Percentiles rank a stretch among this genome's conserved stretches.
These are phyloP conservation scores for Elongisporangium undulatum DNA, from an alignment of 352 stramenopile species.

Conservation along the genomic window DNA sequence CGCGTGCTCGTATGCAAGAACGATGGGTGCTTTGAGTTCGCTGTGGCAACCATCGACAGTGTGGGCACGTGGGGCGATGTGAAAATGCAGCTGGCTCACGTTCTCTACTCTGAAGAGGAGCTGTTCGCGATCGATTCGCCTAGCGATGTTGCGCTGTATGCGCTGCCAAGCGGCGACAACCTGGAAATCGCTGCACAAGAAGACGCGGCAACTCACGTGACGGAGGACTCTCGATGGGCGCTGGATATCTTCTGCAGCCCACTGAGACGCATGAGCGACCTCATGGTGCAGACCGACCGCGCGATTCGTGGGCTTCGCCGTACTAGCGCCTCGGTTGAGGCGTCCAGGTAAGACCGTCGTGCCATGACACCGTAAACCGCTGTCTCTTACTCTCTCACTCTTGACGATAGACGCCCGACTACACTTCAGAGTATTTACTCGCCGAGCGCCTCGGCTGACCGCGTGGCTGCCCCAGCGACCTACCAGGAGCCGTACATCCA, in stretches of 20 bases:
- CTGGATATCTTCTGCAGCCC: conserved; percentile 69
- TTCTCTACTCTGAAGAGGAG: conserved; percentile 68
- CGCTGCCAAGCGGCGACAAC: conserved; percentile 41
- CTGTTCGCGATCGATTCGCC: conserved; percentile 56
- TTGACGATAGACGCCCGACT: conserved; percentile 5
- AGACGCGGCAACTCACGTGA: conserved; percentile 17
- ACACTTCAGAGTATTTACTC: background rate
- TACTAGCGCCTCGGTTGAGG: conserved; percentile 8
- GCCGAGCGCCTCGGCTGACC: background rate
- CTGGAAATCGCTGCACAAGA: conserved; percentile 18
- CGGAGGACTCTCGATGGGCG: conserved; percentile 56
- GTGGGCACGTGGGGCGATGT: conserved; percentile 32
- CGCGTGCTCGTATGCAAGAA: conserved; percentile 77
- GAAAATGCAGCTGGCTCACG: conserved; percentile 54
- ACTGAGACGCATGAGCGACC: conserved; percentile 41
- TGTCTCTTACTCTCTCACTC: background rate
- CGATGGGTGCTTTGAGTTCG: conserved; percentile 71
- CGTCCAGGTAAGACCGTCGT: background rate
- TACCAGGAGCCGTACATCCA: conserved; percentile 73
- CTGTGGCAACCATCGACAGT: conserved; percentile 24
- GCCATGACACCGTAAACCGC: background rate
- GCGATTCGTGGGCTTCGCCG: conserved; percentile 43
- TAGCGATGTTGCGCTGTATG: conserved; percentile 58
- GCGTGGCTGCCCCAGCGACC: background rate
- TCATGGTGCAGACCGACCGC: conserved; percentile 53